These are phyloP conservation scores for Pisolithus albus DNA, from an alignment of 768 basidiomycete species.

Conservation along the genomic window DNA sequence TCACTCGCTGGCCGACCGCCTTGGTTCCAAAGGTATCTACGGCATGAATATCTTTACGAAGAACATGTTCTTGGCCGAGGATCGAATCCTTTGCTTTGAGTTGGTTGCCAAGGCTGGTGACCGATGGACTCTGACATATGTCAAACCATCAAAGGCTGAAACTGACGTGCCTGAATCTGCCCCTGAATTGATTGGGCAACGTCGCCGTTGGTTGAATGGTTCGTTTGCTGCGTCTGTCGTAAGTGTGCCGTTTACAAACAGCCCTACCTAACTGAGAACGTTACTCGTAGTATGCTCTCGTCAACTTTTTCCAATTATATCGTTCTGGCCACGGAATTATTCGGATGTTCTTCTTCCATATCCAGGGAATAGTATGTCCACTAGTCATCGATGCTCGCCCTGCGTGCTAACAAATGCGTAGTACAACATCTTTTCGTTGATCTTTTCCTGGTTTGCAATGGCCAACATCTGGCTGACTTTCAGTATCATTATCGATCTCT, in stretches of 20 bases:
- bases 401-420: conserved; percentile 22
- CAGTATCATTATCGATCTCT: conserved; percentile 87
- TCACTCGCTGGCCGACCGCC: conserved; percentile 82
- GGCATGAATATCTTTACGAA: conserved; percentile 98
- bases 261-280: not conserved
- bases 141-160: conserved; percentile 94
- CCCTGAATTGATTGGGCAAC: conserved; percentile 88
- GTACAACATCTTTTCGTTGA: conserved; percentile 79
- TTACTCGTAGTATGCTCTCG: conserved; percentile 67
- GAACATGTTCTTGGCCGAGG: conserved; percentile 88
- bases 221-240: conserved; percentile 91
- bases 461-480: conserved; percentile 96
- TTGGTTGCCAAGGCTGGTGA: conserved; percentile 86
- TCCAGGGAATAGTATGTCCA: conserved; percentile 75
- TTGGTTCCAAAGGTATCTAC: conserved; percentile 89
- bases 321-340: conserved; percentile 79
- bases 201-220: conserved; percentile 94
- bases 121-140: conserved; percentile 83
- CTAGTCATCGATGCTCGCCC: not conserved
- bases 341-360: conserved; percentile 94
- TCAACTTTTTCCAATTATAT: conserved; percentile 89
- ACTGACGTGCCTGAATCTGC: conserved; percentile 96
- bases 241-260: conserved; percentile 25
- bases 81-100: conserved; percentile 97
- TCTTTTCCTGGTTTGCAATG: conserved; percentile 91